A percentile compares a stretch with the other conserved stretches of the same genome.
phyloP scores from a whole-genome alignment of 352 stramenopile species.

The Globisporangium paroecandrum region DNA sequence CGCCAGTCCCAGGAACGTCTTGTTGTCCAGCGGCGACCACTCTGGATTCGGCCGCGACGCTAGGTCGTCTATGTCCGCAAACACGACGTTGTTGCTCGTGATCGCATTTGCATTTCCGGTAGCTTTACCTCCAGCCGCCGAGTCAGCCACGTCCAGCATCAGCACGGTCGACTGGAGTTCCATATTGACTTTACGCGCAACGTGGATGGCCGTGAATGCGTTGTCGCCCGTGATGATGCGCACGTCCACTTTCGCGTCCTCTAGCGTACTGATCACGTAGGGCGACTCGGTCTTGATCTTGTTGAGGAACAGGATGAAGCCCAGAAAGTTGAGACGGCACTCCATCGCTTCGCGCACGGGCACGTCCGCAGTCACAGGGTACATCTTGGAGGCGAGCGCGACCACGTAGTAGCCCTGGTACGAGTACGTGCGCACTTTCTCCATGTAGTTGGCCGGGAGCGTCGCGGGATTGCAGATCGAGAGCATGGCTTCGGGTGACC shows the following conservation, averaged over 20 bases:
- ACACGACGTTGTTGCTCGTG: slow-evolving; percentile 28
- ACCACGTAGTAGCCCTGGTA: slow-evolving; percentile 86
- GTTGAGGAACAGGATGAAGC: slow-evolving; percentile 90
- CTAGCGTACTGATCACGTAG: slow-evolving; percentile 74
- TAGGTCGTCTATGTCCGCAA: slow-evolving; percentile 60
- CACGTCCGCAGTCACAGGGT: slow-evolving; percentile 44
- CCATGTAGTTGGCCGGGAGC: slow-evolving; percentile 70
- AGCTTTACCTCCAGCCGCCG: not conserved
- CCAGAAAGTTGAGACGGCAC: slow-evolving; percentile 65
- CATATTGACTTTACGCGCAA: slow-evolving; percentile 73
- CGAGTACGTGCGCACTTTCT: slow-evolving; percentile 52
- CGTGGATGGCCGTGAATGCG: slow-evolving; percentile 70
- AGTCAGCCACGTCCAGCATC: slow-evolving; percentile 35
- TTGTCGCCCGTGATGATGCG: slow-evolving; percentile 91
- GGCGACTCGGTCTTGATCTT: slow-evolving; percentile 83
- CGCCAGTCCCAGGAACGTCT: slow-evolving; percentile 45
- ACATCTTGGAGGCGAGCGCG: slow-evolving; percentile 57
- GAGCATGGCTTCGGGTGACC: slow-evolving; percentile 54
- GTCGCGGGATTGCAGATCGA: slow-evolving; percentile 61
- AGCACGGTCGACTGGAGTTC: slow-evolving; percentile 51
- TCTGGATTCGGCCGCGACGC: slow-evolving; percentile 21
- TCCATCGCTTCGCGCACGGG: slow-evolving; percentile 76
- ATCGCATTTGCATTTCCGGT: not conserved
- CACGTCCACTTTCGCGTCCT: slow-evolving; percentile 70
- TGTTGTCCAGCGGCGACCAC: slow-evolving; percentile 41